A percentile compares a stretch with the other conserved stretches of the same genome.
phyloP scores from a whole-genome alignment of 495 filamentous ascomycete genomes.

The Emericellopsis terricola region DNA sequence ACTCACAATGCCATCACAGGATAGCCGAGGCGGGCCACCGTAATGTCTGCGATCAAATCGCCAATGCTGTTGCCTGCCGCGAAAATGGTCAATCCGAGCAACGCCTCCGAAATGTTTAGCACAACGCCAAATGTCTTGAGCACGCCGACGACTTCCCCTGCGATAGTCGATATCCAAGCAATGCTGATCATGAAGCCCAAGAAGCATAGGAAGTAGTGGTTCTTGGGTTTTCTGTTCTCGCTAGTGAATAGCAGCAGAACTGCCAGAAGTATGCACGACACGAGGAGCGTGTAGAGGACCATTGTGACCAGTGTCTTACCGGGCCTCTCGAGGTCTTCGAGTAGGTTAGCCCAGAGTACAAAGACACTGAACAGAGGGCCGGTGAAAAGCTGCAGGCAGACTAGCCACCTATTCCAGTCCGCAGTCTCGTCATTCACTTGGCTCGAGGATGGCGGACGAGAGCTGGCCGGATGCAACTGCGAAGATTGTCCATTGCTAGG shows the following conservation, averaged over 20 bases:
- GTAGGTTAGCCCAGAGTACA: constrained; percentile 55
- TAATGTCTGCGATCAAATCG: constrained; percentile 88
- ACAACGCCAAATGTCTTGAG: constrained; percentile 91
- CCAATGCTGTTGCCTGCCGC: constrained; percentile 92
- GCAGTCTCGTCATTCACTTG: constrained; percentile 15
- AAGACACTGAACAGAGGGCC: constrained; percentile 71
- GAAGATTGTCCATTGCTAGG: background rate
- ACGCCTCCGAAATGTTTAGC: constrained; percentile 83
- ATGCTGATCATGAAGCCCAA: constrained; percentile 84
- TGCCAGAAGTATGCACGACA: constrained; percentile 45
- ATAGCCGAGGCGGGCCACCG: constrained; percentile 79
- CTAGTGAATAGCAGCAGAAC: constrained; percentile 46
- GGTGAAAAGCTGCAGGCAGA: constrained; percentile 67
- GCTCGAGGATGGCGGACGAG: constrained; percentile 6
- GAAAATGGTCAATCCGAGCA: constrained; percentile 89
- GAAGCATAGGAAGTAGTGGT: constrained; percentile 63
- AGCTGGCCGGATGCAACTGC: constrained; percentile 4
- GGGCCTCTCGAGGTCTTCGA: constrained; percentile 26
- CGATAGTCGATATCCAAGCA: constrained; percentile 91
- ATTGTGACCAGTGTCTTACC: constrained; percentile 32
- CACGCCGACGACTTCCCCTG: constrained; percentile 88
- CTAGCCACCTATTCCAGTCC: constrained; percentile 83
- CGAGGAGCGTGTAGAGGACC: constrained; percentile 48
- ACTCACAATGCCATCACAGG: constrained; percentile 83
- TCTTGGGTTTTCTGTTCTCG: constrained; percentile 36